These are phyloP conservation scores for Lasiosphaeria ovina DNA, from an alignment of 495 filamentous ascomycete genomes.

Conservation along the genomic window DNA sequence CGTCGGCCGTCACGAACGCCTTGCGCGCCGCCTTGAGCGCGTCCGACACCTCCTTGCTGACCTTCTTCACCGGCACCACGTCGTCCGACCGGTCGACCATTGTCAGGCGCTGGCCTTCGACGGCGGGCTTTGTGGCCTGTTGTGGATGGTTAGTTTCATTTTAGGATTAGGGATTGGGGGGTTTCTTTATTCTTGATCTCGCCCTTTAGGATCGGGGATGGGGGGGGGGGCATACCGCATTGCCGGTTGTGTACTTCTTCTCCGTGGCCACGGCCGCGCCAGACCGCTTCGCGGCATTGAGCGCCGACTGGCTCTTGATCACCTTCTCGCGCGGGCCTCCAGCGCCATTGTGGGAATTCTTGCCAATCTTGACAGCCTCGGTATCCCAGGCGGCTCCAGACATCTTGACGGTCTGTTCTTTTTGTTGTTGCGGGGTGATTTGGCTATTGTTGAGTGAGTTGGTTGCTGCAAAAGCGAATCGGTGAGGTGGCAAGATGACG, in stretches of 20 bases:
- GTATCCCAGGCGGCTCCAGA: constrained; percentile 66
- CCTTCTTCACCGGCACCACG: constrained; percentile 92
- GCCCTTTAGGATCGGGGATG: not conserved
- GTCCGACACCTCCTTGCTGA: constrained; percentile 74
- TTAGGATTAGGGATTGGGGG: not conserved
- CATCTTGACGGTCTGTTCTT: constrained; percentile 38
- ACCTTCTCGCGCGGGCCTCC: constrained; percentile 73
- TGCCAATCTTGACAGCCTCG: constrained; percentile 85
- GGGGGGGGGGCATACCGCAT: constrained; percentile 61
- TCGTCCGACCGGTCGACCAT: constrained; percentile 98
- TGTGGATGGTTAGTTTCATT: constrained; percentile 11
- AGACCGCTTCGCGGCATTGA: constrained; percentile 84
- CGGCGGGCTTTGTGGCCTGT: constrained; percentile 56
- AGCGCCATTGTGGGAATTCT: constrained; percentile 65
- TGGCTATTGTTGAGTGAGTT: not conserved
- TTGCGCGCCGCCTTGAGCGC: constrained; percentile 73
- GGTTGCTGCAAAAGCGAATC: not conserved
- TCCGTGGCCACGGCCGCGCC: constrained; percentile 79
- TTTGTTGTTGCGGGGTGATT: constrained; percentile 12
- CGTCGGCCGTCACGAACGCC: constrained; percentile 57
- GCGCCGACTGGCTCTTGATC: constrained; percentile 76
- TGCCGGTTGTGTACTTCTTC: constrained; percentile 83
- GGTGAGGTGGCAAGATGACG: not conserved
- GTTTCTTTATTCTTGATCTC: too few species aligned
- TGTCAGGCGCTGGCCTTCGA: constrained; percentile 91